phyloP scores from a whole-genome alignment of 306 rosid species.

The Senna tora region DNA sequence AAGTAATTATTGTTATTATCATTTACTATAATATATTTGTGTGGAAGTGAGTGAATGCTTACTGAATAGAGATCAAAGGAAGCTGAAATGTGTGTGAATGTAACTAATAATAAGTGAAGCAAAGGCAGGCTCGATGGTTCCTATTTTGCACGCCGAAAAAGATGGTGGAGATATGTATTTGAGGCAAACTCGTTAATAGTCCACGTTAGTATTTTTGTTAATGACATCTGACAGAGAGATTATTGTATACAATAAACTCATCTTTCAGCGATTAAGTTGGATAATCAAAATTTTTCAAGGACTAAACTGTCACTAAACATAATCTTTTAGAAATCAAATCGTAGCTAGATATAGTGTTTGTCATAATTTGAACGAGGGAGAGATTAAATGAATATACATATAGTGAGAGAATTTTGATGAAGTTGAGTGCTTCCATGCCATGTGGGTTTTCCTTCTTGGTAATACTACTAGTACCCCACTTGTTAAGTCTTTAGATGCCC shows the following conservation, averaged over 20 bases:
- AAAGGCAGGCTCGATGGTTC: constrained; percentile 1
- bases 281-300: too few relatives aligned
- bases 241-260: too few relatives aligned
- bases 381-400: too few relatives aligned
- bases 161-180: background rate
- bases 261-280: too few relatives aligned
- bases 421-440: constrained; percentile 29
- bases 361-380: too few relatives aligned
- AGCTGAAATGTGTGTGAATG: constrained; percentile 14
- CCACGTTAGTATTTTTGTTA: too few relatives aligned
- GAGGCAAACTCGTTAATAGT: background rate
- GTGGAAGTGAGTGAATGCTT: constrained; percentile 7
- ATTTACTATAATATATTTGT: background rate
- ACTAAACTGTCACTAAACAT: too few relatives aligned
- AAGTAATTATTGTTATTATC: background rate
- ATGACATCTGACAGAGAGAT: too few relatives aligned
- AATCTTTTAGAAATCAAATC: too few relatives aligned
- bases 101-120: constrained; percentile 12
- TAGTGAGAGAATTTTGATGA: constrained; percentile 9
- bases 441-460: constrained; percentile 30
- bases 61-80: constrained; percentile 22
- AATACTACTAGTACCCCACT: constrained; percentile 21
- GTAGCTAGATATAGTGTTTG: too few relatives aligned
- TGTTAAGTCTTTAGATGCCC: constrained; percentile 23
- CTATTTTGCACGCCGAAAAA: constrained; percentile 44